These are phyloP conservation scores for Saturnispora quitensis DNA, from an alignment of 805 yeast species.

Conservation along the genomic window DNA sequence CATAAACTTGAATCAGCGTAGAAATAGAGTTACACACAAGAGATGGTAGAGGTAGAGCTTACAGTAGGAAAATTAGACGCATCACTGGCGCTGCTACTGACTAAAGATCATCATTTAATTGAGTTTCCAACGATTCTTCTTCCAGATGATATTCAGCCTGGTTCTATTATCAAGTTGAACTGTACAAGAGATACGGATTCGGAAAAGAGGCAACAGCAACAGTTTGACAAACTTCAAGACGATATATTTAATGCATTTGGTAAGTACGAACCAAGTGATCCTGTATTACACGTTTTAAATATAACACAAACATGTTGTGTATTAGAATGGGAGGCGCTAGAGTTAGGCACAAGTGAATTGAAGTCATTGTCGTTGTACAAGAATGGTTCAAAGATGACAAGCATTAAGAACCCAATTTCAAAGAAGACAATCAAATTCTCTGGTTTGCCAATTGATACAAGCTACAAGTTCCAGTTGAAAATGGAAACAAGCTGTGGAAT, in stretches of 20 bases:
- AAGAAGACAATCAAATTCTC: constrained; percentile 80
- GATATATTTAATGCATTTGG: constrained; percentile 70
- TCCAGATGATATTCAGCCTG: constrained; percentile 87
- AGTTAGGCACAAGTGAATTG: constrained; percentile 73
- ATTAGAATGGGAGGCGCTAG: constrained; percentile 84
- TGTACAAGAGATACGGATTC: constrained; percentile 70
- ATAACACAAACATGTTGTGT: constrained; percentile 93
- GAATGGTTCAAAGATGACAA: constrained; percentile 63
- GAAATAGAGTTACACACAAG: background rate
- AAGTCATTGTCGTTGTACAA: constrained; percentile 71
- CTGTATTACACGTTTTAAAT: constrained; percentile 60
- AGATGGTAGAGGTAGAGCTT: constrained; percentile 68
- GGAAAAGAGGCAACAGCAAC: constrained; percentile 49
- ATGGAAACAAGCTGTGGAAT: constrained; percentile 88
- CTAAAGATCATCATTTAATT: constrained; percentile 83
- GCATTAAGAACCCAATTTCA: constrained; percentile 73
- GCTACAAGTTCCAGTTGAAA: constrained; percentile 68
- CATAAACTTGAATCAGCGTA: background rate
- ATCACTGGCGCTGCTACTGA: constrained; percentile 80
- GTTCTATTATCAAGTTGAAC: constrained; percentile 77
- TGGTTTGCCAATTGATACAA: constrained; percentile 82
- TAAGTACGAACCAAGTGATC: constrained; percentile 57
- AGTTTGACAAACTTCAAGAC: constrained; percentile 61
- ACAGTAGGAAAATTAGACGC: constrained; percentile 96
- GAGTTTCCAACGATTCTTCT: constrained; percentile 93